Evolutionary conservation across 306 rosid genomes (phyloP).

Genomic region (Gleditsia sinensis): DNA sequence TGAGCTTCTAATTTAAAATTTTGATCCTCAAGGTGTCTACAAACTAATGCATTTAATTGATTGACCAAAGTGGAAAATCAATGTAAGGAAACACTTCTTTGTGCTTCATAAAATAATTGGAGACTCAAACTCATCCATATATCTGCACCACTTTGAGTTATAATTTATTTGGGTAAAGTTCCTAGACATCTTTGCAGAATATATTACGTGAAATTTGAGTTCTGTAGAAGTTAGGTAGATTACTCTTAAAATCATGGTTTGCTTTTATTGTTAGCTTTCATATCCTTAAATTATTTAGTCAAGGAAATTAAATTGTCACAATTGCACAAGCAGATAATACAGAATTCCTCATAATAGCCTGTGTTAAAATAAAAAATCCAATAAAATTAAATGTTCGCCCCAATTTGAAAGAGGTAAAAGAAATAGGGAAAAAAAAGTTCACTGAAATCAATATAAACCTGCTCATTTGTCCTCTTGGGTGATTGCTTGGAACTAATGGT

Average conservation of each 20-base stretch:
- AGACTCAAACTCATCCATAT: neutral
- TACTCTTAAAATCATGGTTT: neutral
- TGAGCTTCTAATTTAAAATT: neutral
- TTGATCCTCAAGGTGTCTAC: neutral
- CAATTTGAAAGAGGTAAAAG: neutral
- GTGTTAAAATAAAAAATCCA: neutral
- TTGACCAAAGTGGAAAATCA: neutral
- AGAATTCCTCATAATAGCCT: slow-evolving; percentile 9
- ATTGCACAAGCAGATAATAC: slow-evolving; percentile 2
- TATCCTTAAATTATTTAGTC: slow-evolving; percentile 2
- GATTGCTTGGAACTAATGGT: slow-evolving; percentile 40
- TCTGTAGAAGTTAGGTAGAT: neutral
- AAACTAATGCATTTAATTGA: neutral
- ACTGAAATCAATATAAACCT: slow-evolving; percentile 41
- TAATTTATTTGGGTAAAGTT: neutral
- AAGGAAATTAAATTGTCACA: slow-evolving; percentile 27
- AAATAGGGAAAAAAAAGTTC: neutral
- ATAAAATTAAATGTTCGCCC: neutral
- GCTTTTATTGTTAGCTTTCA: neutral
- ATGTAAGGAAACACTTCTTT: neutral
- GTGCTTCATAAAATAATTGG: neutral
- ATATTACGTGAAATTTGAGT: neutral
- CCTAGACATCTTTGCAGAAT: neutral
- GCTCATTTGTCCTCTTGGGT: slow-evolving; percentile 40
- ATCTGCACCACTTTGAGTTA: too few species aligned